These are phyloP conservation scores for Teunomyces funiuensis DNA, from an alignment of 805 yeast species.

Conservation along the genomic window DNA sequence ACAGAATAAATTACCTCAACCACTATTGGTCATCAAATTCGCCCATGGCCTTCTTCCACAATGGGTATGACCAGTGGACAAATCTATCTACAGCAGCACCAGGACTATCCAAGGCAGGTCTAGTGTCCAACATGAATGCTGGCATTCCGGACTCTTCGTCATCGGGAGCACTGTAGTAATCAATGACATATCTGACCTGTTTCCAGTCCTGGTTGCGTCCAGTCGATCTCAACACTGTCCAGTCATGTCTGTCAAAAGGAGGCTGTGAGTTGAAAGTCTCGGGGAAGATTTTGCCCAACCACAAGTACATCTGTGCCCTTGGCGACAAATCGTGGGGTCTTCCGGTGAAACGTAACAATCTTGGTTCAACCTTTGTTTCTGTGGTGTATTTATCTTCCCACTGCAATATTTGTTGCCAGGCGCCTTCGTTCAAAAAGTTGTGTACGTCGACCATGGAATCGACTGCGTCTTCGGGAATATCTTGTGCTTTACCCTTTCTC, in stretches of 20 bases:
- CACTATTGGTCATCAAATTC: constrained; percentile 23
- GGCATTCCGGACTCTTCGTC: constrained; percentile 86
- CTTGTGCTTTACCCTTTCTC: constrained; percentile 85
- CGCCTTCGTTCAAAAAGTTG: constrained; percentile 94
- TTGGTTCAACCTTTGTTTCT: constrained; percentile 59
- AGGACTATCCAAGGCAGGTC: constrained; percentile 85
- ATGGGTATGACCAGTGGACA: constrained; percentile 62
- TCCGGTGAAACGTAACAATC: constrained; percentile 85
- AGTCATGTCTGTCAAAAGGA: constrained; percentile 98
- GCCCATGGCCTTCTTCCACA: constrained; percentile 73
- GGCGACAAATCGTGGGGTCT: constrained; percentile 88
- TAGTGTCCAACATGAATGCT: constrained; percentile 85
- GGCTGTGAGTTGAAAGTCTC: constrained; percentile 68
- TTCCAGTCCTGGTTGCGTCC: constrained; percentile 53
- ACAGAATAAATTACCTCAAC: constrained; percentile 1
- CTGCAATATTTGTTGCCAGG: constrained; percentile 89
- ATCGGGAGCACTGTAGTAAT: constrained; percentile 94
- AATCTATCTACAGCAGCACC: constrained; percentile 68
- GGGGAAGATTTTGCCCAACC: constrained; percentile 71
- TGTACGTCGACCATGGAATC: constrained; percentile 97
- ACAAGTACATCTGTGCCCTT: constrained; percentile 68
- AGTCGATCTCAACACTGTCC: constrained; percentile 83
- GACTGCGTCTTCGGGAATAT: constrained; percentile 91
- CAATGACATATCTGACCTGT: constrained; percentile 87
- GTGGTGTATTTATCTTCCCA: constrained; percentile 83